Base-by-base conservation (phyloP, 139 green algal genomes). In the Chlorella ohadii region DNA sequence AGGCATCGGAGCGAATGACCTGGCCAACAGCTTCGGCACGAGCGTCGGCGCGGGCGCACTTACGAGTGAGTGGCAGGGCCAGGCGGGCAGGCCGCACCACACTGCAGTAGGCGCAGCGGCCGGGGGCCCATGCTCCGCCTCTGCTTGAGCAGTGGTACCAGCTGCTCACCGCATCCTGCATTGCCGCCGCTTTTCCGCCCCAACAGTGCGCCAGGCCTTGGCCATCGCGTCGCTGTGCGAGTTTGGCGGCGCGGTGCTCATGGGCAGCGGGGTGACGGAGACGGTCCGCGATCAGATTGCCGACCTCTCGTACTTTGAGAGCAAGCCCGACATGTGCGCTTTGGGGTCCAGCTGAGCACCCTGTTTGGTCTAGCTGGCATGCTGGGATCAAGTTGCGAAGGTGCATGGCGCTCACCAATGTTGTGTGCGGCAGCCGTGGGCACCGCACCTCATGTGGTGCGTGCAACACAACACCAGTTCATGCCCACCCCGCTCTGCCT, bases 1-100 rank as follows among this genome's bases (percentile, higher is more conserved):
- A 79, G 76, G 76, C 34, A 82, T 82, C 56, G 76, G 76, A 13
- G 76, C 76, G 22, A 88, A 88, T 57, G 88, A 91, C 64, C 72
- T 90, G 0, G 88, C 80, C 27, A 91, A 91, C 72, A 67, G 76
- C 11, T 91, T 91, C 51, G 88, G 71, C 38, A 88, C 81, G 0
- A 88, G 81, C 0, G 86, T 91, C 16, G 88, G 88, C 28, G 51
- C 80, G 7, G 86, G 84, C 23, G 82, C 88, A 3, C 44, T 91
- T 0, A 85, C 75, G 2, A 84, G 76, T 82, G 59, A 71, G 76
- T 71, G 33, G 44, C 44, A 16, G 44, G 7, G 44, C 7, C 44
- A 51, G 44, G 7, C 7, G 44, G 7, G 44, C 44, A 51, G 9
- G 7, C 44, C n/a, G n/a, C n/a, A n/a, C n/a, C n/a, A n/a, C n/a